phyloP scores from a whole-genome alignment of 225 moss, liverwort and hornwort species.

The Anthoceros angustus region DNA sequence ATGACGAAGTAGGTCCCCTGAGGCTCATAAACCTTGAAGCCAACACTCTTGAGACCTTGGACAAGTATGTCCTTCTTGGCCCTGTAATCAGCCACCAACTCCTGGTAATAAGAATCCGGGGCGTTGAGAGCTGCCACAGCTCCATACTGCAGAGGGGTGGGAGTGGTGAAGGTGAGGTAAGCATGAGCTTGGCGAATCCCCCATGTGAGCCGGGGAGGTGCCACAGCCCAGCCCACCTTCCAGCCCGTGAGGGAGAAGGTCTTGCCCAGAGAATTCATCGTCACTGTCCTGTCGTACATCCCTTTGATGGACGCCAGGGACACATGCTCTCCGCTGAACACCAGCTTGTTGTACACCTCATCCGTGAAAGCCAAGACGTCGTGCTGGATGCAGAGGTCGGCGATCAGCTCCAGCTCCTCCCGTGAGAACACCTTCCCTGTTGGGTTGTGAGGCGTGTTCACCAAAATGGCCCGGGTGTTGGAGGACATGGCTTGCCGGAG shows the following conservation, averaged over 20 bases:
- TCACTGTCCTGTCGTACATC: conserved; percentile 95
- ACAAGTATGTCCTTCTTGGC: conserved; percentile 60
- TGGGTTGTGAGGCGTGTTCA: conserved; percentile 97
- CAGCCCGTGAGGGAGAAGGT: conserved; percentile 94
- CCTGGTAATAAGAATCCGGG: conserved; percentile 60
- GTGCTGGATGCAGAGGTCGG: conserved; percentile 66
- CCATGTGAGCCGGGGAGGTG: conserved; percentile 57
- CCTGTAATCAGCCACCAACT: conserved; percentile 49
- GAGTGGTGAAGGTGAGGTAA: conserved; percentile 69
- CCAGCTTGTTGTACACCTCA: conserved; percentile 95
- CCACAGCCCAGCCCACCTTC: conserved; percentile 99
- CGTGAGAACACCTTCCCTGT: conserved; percentile 86
- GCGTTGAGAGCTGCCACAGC: conserved; percentile 67
- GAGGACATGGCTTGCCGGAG: conserved; percentile 67
- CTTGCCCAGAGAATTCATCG: conserved; percentile 90
- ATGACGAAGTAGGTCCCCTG: conserved; percentile 96
- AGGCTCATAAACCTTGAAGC: conserved; percentile 78
- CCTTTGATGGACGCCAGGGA: conserved; percentile 72
- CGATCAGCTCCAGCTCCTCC: conserved; percentile 64
- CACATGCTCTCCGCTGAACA: conserved; percentile 66
- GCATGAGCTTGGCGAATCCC: conserved; percentile 82
- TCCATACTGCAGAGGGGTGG: conserved; percentile 88
- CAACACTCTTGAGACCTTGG: conserved; percentile 78
- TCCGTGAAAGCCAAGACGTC: conserved; percentile 70
- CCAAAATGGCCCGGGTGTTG: conserved; percentile 65